Percentiles rank a stretch among this genome's conserved stretches.
phyloP scores from a whole-genome alignment of 352 stramenopile genomes.

The Phytophthora idaei region DNA sequence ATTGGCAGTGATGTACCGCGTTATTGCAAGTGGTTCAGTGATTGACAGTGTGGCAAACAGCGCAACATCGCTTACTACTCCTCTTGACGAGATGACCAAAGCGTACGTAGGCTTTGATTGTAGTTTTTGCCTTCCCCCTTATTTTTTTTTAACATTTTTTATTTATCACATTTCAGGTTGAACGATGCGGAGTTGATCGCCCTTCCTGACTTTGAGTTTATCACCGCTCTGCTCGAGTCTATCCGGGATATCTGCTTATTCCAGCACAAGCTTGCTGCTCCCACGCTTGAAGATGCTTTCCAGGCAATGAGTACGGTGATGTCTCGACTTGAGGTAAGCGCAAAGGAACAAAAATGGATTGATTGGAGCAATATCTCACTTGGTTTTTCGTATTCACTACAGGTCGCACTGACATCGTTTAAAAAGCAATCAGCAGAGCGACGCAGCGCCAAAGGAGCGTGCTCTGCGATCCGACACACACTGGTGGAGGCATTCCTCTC shows the following conservation, averaged over 20 bases:
- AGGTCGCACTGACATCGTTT: constrained; percentile 31
- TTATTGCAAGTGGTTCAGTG: constrained; percentile 24
- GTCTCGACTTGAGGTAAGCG: constrained; percentile 59
- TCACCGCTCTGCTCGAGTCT: constrained; percentile 53
- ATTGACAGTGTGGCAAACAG: constrained; percentile 26
- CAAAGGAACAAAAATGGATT: not conserved
- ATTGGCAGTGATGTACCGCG: constrained; percentile 45
- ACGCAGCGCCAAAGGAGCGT: constrained; percentile 51
- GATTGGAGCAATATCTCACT: not conserved
- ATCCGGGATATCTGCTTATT: constrained; percentile 61
- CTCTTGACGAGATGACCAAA: constrained; percentile 36
- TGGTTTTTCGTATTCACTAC: constrained; percentile 4
- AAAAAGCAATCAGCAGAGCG: constrained; percentile 43
- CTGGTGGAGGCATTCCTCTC: constrained; percentile 71
- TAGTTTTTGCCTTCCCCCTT: not conserved
- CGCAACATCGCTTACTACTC: constrained; percentile 27
- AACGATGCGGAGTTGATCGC: constrained; percentile 36
- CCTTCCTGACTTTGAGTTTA: constrained; percentile 65
- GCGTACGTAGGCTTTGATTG: constrained; percentile 29
- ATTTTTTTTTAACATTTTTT: constrained; percentile 2
- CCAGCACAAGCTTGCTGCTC: constrained; percentile 33
- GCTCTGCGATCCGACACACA: constrained; percentile 59
- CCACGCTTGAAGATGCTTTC: constrained; percentile 41
- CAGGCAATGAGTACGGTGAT: constrained; percentile 53
- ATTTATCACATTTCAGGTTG: constrained; percentile 35